These are phyloP conservation scores for Thelonectria discophora DNA, from an alignment of 2,329 filamentous ascomycete species.

Conservation along the genomic window DNA sequence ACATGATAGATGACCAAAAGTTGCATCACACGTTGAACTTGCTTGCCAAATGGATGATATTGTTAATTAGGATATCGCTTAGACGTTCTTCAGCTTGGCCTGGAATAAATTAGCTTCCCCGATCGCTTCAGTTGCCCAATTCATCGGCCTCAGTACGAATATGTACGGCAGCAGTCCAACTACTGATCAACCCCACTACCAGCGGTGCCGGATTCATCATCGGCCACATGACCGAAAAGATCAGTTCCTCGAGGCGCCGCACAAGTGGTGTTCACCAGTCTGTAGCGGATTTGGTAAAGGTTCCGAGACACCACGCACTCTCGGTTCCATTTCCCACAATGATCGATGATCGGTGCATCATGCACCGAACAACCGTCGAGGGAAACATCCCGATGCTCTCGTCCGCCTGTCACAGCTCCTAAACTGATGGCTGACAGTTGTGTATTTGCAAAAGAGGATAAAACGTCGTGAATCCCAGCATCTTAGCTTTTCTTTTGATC, in stretches of 20 bases:
- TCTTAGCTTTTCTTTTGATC: background rate
- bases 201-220: background rate
- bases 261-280: too few species aligned
- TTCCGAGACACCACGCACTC: conserved; percentile 1
- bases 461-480: background rate
- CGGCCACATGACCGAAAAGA: background rate
- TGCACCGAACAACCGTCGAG: background rate
- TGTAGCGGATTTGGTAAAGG: conserved; percentile 1
- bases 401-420: too few species aligned
- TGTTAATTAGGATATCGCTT: too few species aligned
- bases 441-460: background rate
- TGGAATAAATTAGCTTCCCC: too few species aligned
- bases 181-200: background rate
- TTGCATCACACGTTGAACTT: too few species aligned
- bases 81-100: too few species aligned
- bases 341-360: background rate
- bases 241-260: background rate
- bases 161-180: too few species aligned
- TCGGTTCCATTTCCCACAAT: conserved; percentile 3
- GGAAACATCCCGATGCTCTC: background rate
- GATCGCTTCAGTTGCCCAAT: too few species aligned
- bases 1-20: too few species aligned
- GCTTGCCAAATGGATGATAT: too few species aligned
- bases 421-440: background rate
- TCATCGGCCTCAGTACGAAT: too few species aligned